phyloP scores from a whole-genome alignment of 495 filamentous ascomycete species.

The Zalerion maritima region DNA sequence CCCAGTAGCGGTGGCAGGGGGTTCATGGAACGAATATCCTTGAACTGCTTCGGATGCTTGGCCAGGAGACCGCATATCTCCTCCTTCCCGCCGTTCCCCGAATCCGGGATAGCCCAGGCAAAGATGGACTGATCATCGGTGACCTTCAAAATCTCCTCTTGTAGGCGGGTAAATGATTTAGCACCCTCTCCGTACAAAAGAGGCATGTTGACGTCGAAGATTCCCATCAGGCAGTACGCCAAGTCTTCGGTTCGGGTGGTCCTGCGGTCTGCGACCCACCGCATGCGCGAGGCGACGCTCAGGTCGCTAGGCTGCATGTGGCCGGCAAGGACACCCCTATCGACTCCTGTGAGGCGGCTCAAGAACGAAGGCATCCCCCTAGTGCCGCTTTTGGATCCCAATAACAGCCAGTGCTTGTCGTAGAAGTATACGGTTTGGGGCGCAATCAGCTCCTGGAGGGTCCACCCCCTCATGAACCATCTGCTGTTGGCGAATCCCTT shows the following conservation, averaged over 20 bases:
- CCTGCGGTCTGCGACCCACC: conserved; percentile 10
- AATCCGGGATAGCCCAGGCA: too few relatives aligned
- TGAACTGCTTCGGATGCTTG: too few relatives aligned
- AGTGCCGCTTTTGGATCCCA: conserved; percentile 15
- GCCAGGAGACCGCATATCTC: too few relatives aligned
- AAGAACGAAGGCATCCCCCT: conserved; percentile 12
- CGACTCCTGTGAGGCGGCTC: conserved; percentile 18
- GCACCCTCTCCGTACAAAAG: conserved; percentile 17
- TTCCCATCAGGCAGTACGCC: conserved; percentile 17
- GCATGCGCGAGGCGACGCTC: conserved; percentile 13
- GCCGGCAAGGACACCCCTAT: conserved; percentile 7
- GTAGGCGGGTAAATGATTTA: conserved; percentile 14
- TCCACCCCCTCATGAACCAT: conserved; percentile 29
- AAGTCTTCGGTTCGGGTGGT: conserved; percentile 14
- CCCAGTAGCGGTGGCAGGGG: too few relatives aligned
- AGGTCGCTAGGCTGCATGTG: conserved; percentile 5
- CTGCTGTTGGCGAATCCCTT: conserved; percentile 7
- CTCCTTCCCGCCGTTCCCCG: too few relatives aligned
- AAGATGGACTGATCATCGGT: too few relatives aligned
- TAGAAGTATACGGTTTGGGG: conserved; percentile 18
- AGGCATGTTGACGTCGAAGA: conserved; percentile 19
- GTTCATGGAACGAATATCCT: too few relatives aligned
- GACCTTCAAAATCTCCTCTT: too few relatives aligned
- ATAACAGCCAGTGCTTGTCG: conserved; percentile 13
- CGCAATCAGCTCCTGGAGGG: conserved; percentile 25